Evolutionary conservation across 2,329 filamentous ascomycete genomes (phyloP), one percentile per base, ranked within the genome.

Genomic region (Onygenales sp.): DNA sequence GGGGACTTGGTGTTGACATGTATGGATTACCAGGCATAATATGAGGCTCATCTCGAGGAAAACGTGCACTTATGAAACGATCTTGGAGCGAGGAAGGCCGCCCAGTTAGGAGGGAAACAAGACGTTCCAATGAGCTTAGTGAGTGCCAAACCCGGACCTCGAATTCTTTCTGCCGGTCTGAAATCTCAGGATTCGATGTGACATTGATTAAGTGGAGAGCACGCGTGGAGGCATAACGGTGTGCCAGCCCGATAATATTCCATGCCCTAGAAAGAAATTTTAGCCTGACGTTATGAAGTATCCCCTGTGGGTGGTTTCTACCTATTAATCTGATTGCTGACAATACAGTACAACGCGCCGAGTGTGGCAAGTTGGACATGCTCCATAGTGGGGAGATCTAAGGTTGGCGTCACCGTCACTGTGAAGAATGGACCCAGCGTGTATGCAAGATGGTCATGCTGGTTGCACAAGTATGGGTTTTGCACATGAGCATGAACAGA

Each of bases 121-220:
- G 58, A 13, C 62, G 59, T 54, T 73, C 71, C 13, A 70, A 52
- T 3, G 62, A 62, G 52, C 65, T 69, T 17, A 72, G 53, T n/a
- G 64, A 65, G 67, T 70, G 71, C 70, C 71, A 73, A 17, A 69
- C 63, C 34, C 66, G 63, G 17, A 63, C 59, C 31, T 69, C 54
- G 3, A 63, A 56, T 54, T 72, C 70, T 52, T 65, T 68, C 34
- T 63, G 58, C 4, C 61, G 54, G 5, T 59, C 56, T 11, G 58
- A 55, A 21, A 63, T 53, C 2, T 56, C 55, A 6, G 57, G 56
- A 43, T 63, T 63, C 21, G 21, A 27, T 27, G 21, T 27, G 34
- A 65, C 60, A 40, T 70, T 72, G 8, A 63, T 62, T 27, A 70
- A 51, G 48, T 72, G 69, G 13, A 73, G 57, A 8, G 69, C 69